Evolutionary conservation across 1,284 basidiomycete genomes (phyloP).

Genomic region (Cryptococcus sp.): DNA sequence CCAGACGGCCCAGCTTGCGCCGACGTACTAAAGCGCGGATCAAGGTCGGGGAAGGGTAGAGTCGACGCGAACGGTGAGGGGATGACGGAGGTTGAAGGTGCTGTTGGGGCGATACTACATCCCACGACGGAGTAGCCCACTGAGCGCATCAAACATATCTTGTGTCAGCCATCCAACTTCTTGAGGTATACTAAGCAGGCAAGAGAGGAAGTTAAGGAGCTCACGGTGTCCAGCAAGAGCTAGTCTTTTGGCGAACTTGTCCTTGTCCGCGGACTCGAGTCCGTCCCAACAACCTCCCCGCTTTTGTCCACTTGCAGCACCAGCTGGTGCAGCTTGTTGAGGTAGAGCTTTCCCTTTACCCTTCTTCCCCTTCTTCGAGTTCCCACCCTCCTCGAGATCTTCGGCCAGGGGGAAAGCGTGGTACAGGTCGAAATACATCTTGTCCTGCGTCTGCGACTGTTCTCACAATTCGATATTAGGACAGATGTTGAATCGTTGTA

Average conservation of each 20-base stretch:
- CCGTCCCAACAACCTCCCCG: slow-evolving; percentile 44
- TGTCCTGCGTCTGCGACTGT: not conserved
- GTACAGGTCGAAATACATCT: slow-evolving; percentile 53
- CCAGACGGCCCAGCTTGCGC: slow-evolving; percentile 1
- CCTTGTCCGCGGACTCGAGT: slow-evolving; percentile 34
- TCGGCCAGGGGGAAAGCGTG: slow-evolving; percentile 44
- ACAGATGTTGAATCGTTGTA: too few species aligned
- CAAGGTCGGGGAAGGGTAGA: slow-evolving; percentile 45
- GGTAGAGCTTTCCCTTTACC: slow-evolving; percentile 41
- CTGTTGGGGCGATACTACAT: slow-evolving; percentile 36
- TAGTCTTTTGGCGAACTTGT: slow-evolving; percentile 35
- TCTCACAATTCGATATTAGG: too few species aligned
- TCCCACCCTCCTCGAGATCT: slow-evolving; percentile 1
- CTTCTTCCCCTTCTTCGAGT: slow-evolving; percentile 40
- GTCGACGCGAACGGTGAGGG: slow-evolving; percentile 39
- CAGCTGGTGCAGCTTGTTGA: not conserved
- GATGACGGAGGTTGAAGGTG: slow-evolving; percentile 31
- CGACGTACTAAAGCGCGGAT: slow-evolving; percentile 33
- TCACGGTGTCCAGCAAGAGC: slow-evolving; percentile 47
- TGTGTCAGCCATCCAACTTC: too few species aligned
- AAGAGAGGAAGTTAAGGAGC: slow-evolving; percentile 9
- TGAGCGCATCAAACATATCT: slow-evolving; percentile 19
- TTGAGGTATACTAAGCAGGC: too few species aligned
- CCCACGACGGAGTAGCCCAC: slow-evolving; percentile 51
- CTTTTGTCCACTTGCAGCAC: not conserved